phyloP scores from a whole-genome alignment of 495 filamentous ascomycete species.

The Aspergillus avenaceus region DNA sequence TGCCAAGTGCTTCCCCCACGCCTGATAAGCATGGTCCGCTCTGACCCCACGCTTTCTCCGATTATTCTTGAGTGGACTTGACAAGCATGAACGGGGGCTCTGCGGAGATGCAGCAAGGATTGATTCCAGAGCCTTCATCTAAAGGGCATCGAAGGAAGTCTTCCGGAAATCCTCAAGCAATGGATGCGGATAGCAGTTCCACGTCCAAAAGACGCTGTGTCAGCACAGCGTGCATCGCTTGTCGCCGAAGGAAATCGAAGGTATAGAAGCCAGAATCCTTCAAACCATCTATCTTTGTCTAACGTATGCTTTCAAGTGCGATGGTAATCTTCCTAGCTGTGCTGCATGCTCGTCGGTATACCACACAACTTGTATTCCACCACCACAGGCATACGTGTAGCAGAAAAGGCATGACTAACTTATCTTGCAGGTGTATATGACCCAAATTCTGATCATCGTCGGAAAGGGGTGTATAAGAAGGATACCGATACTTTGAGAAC shows the following conservation, averaged over 20 bases:
- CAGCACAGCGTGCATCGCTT: conserved; percentile 90
- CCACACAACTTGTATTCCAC: conserved; percentile 58
- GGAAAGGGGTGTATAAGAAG: conserved; percentile 95
- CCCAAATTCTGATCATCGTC: conserved; percentile 89
- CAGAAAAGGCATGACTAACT: conserved; percentile 6
- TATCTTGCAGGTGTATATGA: conserved; percentile 70
- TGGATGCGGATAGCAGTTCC: conserved; percentile 30
- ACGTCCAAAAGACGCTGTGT: conserved; percentile 79
- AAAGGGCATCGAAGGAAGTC: conserved; percentile 12
- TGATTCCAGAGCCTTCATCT: conserved; percentile 10
- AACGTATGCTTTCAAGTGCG: conserved; percentile 56
- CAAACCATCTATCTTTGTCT: conserved; percentile 3
- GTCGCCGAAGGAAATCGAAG: conserved; percentile 85
- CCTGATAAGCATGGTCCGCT: conserved; percentile 20
- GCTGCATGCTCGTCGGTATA: conserved; percentile 95
- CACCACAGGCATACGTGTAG: background rate
- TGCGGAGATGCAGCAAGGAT: conserved; percentile 19
- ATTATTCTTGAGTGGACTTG: conserved; percentile 29
- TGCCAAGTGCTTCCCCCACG: background rate
- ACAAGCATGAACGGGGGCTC: conserved; percentile 21
- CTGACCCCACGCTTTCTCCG: conserved; percentile 12
- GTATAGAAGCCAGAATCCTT: conserved; percentile 26
- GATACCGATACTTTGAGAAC: conserved; percentile 88
- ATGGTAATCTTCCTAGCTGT: conserved; percentile 87
- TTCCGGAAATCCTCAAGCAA: conserved; percentile 18